These are phyloP conservation scores for Aegilops longissima DNA, from an alignment of 176 grass and related monocot genomes.

Conservation along the genomic window DNA sequence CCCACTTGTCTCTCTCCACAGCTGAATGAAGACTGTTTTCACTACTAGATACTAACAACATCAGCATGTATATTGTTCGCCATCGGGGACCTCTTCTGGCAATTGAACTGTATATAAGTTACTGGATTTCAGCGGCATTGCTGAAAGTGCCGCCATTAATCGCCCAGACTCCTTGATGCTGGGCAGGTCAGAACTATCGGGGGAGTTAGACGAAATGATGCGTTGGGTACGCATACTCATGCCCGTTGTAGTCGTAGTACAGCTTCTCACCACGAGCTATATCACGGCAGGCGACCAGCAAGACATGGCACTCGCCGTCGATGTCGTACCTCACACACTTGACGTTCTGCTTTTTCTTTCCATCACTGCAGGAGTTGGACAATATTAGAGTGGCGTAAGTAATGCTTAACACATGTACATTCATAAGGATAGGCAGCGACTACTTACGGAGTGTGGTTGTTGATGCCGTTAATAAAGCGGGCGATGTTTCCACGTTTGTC, in stretches of 20 bases:
- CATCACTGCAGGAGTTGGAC: conserved; percentile 64
- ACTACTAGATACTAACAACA: conserved; percentile 6
- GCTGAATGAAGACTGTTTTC: background rate
- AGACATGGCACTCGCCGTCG: conserved; percentile 72
- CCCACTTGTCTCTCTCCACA: conserved; percentile 21
- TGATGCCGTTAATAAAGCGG: conserved; percentile 89
- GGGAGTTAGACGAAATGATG: conserved; percentile 71
- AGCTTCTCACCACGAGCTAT: conserved; percentile 80
- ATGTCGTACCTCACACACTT: conserved; percentile 92
- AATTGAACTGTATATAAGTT: conserved; percentile 20
- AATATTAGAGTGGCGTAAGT: conserved; percentile 9
- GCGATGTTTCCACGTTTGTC: conserved; percentile 64
- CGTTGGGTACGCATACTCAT: conserved; percentile 83
- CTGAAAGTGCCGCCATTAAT: conserved; percentile 42
- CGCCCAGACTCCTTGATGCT: conserved; percentile 26
- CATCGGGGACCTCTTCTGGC: conserved; percentile 24
- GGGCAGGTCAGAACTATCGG: conserved; percentile 21
- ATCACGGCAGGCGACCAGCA: conserved; percentile 87
- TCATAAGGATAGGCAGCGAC: background rate
- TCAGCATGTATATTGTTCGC: conserved; percentile 14
- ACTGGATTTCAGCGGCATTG: conserved; percentile 31
- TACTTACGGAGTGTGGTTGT: conserved; percentile 71
- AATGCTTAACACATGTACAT: background rate
- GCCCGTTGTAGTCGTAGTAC: conserved; percentile 97
- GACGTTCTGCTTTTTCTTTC: conserved; percentile 84